Evolutionary conservation across 1,284 basidiomycete genomes (phyloP).

Genomic region (Apiotrichum mycotoxinovorans): DNA sequence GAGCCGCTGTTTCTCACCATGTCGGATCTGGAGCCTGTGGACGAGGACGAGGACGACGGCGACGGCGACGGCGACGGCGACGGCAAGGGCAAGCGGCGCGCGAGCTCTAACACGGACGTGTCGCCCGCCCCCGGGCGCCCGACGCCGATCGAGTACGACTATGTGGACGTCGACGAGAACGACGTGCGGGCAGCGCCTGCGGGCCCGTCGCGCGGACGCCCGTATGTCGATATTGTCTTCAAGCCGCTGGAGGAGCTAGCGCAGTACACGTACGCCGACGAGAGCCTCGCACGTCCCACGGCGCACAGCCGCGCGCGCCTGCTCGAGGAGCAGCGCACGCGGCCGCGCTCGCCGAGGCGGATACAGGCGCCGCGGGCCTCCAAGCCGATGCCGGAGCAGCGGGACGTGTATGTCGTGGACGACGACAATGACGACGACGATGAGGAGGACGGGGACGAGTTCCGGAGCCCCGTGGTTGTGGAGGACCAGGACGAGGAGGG

Average conservation of each 20-base stretch:
- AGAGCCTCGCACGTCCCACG: neutral
- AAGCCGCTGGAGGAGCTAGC: neutral
- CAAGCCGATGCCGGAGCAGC: neutral
- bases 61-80: no score
- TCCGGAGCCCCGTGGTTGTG: neutral
- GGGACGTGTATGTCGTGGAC: neutral
- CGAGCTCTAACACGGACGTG: neutral
- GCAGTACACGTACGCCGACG: neutral
- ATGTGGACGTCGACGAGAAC: neutral
- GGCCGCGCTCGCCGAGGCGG: neutral
- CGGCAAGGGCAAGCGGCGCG: no score
- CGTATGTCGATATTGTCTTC: conserved; percentile 2
- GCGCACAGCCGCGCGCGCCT: neutral
- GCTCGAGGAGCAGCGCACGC: neutral
- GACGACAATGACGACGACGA: neutral
- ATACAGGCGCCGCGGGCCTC: neutral
- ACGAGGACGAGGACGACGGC: no score
- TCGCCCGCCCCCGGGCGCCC: neutral
- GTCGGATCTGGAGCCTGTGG: no score
- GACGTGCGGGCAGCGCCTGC: neutral
- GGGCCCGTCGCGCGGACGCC: neutral
- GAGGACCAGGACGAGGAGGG: neutral
- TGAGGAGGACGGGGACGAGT: neutral
- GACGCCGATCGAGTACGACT: neutral
- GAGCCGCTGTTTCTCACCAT: no score